phyloP scores from a whole-genome alignment of 805 yeast genomes.

The Metschnikowia cerradonensis region DNA sequence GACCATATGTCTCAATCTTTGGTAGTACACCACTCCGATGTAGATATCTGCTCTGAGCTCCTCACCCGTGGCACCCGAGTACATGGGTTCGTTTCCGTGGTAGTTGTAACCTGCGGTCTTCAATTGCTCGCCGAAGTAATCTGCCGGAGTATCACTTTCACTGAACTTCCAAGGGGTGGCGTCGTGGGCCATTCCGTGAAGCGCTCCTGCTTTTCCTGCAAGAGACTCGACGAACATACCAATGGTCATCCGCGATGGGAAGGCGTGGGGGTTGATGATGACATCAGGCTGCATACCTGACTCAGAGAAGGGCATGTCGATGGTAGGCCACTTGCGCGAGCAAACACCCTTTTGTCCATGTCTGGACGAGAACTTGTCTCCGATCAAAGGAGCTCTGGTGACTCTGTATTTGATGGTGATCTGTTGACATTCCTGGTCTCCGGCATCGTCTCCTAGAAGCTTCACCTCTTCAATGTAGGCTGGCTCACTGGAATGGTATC shows the following conservation, averaged over 20 bases:
- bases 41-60: slow-evolving; percentile 94
- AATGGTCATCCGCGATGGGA: slow-evolving; percentile 99
- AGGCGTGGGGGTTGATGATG: slow-evolving; percentile 97
- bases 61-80: slow-evolving; percentile 97
- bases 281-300: slow-evolving; percentile 96
- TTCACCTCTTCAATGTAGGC: slow-evolving; percentile 95
- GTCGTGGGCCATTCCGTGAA: slow-evolving; percentile 97
- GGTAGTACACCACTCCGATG: slow-evolving; percentile 95
- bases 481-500: slow-evolving; percentile 91
- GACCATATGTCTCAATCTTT: slow-evolving; percentile 98
- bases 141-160: slow-evolving; percentile 94
- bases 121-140: slow-evolving; percentile 93
- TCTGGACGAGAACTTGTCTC: slow-evolving; percentile 96
- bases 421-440: slow-evolving; percentile 74
- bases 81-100: slow-evolving; percentile 98
- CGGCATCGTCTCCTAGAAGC: slow-evolving; percentile 75
- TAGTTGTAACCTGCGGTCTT: slow-evolving; percentile 86
- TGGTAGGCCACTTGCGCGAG: slow-evolving; percentile 95
- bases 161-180: slow-evolving; percentile 94
- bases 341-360: slow-evolving; percentile 99
- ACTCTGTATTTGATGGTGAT: slow-evolving; percentile 86
- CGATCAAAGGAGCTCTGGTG: slow-evolving; percentile 89
- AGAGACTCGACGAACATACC: slow-evolving; percentile 98
- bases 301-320: slow-evolving; percentile 96
- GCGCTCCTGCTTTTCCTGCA: slow-evolving; percentile 98